Percentiles rank a stretch among this genome's conserved stretches.
phyloP scores from a whole-genome alignment of 116 monocot species.

The Iris pallida region DNA sequence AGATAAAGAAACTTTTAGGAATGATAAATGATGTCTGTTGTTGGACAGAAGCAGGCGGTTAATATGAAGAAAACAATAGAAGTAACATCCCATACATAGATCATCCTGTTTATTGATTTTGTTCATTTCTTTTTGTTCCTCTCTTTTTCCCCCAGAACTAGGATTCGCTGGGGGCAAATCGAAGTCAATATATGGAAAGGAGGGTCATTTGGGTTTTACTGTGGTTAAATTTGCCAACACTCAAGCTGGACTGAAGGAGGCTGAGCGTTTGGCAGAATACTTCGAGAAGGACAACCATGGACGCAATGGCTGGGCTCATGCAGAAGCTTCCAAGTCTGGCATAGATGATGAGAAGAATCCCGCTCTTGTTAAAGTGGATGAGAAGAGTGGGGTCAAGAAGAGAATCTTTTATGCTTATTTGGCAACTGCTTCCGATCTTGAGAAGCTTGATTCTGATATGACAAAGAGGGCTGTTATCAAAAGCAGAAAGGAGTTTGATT shows the following conservation, averaged over 20 bases:
- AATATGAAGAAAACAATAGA: too few species aligned
- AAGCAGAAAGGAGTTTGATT: constrained; percentile 53
- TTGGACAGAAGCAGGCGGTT: too few species aligned
- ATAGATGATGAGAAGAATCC: constrained; percentile 52
- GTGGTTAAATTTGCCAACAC: constrained; percentile 65
- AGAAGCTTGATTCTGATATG: constrained; percentile 67
- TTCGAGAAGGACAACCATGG: constrained; percentile 71
- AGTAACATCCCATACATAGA: background rate
- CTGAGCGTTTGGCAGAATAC: constrained; percentile 57
- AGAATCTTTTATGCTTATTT: constrained; percentile 80
- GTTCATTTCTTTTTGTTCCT: constrained; percentile 1
- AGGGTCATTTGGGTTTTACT: constrained; percentile 71
- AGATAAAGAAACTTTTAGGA: too few species aligned
- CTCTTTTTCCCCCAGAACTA: constrained; percentile 50
- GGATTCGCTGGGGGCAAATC: constrained; percentile 77
- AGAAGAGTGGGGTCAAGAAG: constrained; percentile 69
- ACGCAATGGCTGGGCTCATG: constrained; percentile 56
- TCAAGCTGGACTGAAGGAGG: constrained; percentile 71
- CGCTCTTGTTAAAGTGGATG: constrained; percentile 48
- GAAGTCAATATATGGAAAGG: constrained; percentile 76
- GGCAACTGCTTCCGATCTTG: constrained; percentile 73
- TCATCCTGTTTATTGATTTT: background rate
- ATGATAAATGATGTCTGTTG: too few species aligned
- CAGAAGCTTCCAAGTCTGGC: constrained; percentile 24
- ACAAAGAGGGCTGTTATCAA: constrained; percentile 62